Percentiles rank a stretch among this genome's conserved stretches.
These are phyloP conservation scores for Talaromyces verruculosus DNA, from an alignment of 2,329 filamentous ascomycete species.

Conservation along the genomic window DNA sequence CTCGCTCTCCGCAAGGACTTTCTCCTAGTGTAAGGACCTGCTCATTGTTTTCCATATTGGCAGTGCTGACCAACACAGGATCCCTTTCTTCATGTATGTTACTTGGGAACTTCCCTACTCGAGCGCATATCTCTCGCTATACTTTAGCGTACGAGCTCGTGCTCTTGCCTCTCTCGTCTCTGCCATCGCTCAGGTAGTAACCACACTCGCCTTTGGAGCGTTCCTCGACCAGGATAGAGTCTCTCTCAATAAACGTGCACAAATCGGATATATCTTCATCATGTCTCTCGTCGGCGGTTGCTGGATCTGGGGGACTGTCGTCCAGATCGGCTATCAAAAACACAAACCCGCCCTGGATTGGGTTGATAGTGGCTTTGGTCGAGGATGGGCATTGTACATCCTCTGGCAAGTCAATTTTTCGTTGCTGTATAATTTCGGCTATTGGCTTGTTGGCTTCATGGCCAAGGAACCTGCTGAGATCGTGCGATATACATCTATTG, in stretches of 20 bases:
- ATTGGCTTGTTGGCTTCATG: background rate
- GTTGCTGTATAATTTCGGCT: background rate
- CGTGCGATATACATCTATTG: background rate
- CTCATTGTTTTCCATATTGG: background rate
- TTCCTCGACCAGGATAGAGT: background rate
- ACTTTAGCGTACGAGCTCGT: background rate
- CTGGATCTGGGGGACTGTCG: background rate
- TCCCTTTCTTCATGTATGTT: background rate
- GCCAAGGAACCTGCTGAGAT: background rate
- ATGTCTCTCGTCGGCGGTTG: background rate
- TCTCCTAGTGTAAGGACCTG: background rate
- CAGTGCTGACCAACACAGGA: background rate
- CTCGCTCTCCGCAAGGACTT: background rate
- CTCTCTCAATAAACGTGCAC: background rate
- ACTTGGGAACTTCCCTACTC: background rate
- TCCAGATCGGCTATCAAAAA: background rate
- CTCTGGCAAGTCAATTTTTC: background rate
- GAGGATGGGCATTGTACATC: background rate
- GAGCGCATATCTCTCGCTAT: background rate
- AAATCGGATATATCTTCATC: background rate
- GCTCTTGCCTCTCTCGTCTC: background rate
- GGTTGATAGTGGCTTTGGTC: background rate
- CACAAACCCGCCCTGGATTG: background rate
- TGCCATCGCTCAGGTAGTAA: background rate
- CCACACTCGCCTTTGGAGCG: background rate